Percentiles rank a stretch among this genome's conserved stretches.
These are phyloP conservation scores for Aspergillus awamori DNA, from an alignment of 2,329 filamentous ascomycete species.

Conservation along the genomic window DNA sequence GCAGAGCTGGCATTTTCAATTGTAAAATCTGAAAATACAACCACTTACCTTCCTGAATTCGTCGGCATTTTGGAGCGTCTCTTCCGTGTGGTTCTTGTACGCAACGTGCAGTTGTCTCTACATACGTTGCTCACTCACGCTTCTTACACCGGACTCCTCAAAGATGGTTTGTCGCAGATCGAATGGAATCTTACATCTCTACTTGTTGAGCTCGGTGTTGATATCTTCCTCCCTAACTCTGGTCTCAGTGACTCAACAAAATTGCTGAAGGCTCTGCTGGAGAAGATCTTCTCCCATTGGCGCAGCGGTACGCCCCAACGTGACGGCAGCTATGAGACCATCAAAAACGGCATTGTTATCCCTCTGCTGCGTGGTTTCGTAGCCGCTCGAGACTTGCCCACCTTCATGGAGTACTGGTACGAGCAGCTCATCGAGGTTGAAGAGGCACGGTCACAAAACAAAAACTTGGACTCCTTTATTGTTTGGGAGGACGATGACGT, in stretches of 20 bases:
- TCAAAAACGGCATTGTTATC: constrained; percentile 44
- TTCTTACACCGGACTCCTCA: constrained; percentile 44
- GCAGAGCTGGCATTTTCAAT: constrained; percentile 44
- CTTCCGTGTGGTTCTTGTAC: constrained; percentile 42
- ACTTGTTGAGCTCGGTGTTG: constrained; percentile 45
- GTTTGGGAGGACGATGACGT: constrained; percentile 52
- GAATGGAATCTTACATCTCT: constrained; percentile 48
- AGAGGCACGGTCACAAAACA: constrained; percentile 31
- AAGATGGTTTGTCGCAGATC: constrained; percentile 35
- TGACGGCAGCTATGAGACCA: constrained; percentile 31
- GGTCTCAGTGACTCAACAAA: constrained; percentile 41
- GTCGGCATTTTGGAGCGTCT: constrained; percentile 41
- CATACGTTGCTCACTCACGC: constrained; percentile 46
- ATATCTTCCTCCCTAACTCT: constrained; percentile 50
- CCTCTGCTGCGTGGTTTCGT: constrained; percentile 46
- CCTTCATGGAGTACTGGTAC: constrained; percentile 46
- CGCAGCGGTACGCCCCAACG: constrained; percentile 22
- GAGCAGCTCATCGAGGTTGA: constrained; percentile 43
- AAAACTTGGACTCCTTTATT: constrained; percentile 31
- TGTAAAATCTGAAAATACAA: constrained; percentile 31
- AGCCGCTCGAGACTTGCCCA: constrained; percentile 42
- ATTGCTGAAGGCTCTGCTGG: constrained; percentile 41
- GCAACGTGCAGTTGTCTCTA: constrained; percentile 44
- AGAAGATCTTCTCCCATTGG: constrained; percentile 40
- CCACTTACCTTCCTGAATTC: constrained; percentile 33